Conservation (phyloP, 1,284 basidiomycete species). For the Apiotrichum gracile region DNA sequence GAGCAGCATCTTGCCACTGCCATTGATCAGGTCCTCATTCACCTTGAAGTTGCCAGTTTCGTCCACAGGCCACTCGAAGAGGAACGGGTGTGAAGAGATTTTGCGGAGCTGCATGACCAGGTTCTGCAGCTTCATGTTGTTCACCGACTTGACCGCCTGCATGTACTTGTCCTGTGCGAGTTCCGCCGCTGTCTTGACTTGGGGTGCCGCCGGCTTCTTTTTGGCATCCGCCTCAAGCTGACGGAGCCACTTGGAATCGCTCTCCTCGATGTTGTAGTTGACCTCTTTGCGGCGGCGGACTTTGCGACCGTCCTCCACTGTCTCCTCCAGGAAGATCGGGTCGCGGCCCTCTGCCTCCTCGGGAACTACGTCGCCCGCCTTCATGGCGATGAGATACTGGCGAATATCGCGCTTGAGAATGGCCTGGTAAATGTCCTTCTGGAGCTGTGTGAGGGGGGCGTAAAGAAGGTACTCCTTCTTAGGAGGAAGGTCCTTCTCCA, state of each 20-base stretch:
- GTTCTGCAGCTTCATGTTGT: conserved; percentile 88
- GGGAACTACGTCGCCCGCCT: conserved; percentile 26
- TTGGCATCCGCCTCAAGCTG: conserved; percentile 52
- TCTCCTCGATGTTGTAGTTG: conserved; percentile 54
- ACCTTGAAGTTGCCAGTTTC: conserved; percentile 57
- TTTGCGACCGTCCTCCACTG: conserved; percentile 14
- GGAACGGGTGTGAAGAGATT: conserved; percentile 80
- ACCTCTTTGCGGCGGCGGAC: conserved; percentile 41
- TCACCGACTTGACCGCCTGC: conserved; percentile 66
- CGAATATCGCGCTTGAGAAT: conserved; percentile 65
- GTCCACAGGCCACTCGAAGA: conserved; percentile 83
- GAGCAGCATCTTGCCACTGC: conserved; percentile 94
- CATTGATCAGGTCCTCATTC: conserved; percentile 71
- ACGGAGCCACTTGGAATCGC: conserved; percentile 65
- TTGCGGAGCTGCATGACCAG: conserved; percentile 89
- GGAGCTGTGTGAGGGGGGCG: conserved; percentile 73
- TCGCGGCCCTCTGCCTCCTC: conserved; percentile 14
- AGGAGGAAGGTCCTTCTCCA: conserved; percentile 66
- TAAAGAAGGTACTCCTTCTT: conserved; percentile 97
- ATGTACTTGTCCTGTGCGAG: conserved; percentile 55
- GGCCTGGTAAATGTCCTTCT: conserved; percentile 77
- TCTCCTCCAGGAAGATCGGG: conserved; percentile 5
- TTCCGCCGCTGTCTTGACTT: conserved; percentile 46
- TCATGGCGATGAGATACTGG: conserved; percentile 57
- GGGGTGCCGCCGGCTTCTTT: neutral